Evolutionary conservation across 768 basidiomycete species (phyloP).

Genomic region (Macrolepiota albuminosa): DNA sequence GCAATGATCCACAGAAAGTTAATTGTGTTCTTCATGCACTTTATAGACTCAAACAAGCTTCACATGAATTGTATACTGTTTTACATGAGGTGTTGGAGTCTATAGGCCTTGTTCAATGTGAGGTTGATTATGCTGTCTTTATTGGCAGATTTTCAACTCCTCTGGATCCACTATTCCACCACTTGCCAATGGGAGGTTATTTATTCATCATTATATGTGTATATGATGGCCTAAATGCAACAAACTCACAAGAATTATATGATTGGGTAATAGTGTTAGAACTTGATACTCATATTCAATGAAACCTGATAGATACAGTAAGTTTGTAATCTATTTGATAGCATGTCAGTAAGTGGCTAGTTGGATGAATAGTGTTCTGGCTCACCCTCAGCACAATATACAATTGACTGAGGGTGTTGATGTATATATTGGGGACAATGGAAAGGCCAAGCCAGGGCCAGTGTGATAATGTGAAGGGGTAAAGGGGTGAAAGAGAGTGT

Average conservation of each 20-base stretch:
- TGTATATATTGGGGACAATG: too few species aligned
- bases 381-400: too few species aligned
- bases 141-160: not conserved
- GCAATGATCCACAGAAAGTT: not conserved
- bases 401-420: too few species aligned
- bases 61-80: not conserved
- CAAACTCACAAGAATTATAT: not conserved
- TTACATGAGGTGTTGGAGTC: not conserved
- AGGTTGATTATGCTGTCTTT: not conserved
- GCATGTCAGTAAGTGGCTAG: too few species aligned
- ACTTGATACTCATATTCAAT: too few species aligned
- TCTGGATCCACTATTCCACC: not conserved
- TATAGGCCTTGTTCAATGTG: not conserved
- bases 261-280: not conserved
- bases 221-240: not conserved
- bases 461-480: too few species aligned
- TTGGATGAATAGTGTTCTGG: too few species aligned
- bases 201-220: not conserved
- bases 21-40: not conserved
- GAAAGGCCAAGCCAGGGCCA: too few species aligned
- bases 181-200: not conserved
- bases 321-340: too few species aligned
- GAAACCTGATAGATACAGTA: too few species aligned
- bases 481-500: too few species aligned
- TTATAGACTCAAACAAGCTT: not conserved